Percentiles rank a stretch among this genome's conserved stretches.
Evolutionary conservation across 2,329 filamentous ascomycete genomes (phyloP).

Genomic region (Zymoseptoria tritici): DNA sequence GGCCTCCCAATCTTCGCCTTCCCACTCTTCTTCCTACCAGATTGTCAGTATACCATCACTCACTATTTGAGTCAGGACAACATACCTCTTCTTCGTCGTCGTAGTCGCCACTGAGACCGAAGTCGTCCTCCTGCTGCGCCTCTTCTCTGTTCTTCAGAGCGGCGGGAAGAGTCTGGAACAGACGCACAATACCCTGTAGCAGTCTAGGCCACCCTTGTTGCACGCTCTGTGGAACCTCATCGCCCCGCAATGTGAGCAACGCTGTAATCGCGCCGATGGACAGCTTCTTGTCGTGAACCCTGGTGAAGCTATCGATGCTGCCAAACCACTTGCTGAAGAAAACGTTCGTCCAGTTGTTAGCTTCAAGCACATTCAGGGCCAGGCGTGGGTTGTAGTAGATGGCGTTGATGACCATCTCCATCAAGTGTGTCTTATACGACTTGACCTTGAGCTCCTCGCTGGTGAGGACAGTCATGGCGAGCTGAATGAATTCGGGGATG

Average conservation of each 20-base stretch:
- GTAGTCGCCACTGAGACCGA: constrained; percentile 67
- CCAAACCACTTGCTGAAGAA: constrained; percentile 99
- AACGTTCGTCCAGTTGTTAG: constrained; percentile 91
- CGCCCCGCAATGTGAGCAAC: constrained; percentile 68
- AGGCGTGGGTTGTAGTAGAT: constrained; percentile 94
- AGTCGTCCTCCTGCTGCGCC: constrained; percentile 76
- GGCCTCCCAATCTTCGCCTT: constrained; percentile 61
- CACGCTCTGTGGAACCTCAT: constrained; percentile 83
- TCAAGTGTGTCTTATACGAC: constrained; percentile 88
- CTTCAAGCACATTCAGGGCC: constrained; percentile 78
- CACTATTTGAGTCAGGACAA: not conserved
- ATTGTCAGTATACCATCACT: constrained; percentile 3
- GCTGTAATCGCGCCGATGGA: constrained; percentile 90
- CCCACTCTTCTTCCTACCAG: constrained; percentile 65
- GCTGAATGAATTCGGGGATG: constrained; percentile 77
- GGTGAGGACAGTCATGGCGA: constrained; percentile 77
- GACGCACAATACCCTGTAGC: constrained; percentile 75
- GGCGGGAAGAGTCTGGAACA: constrained; percentile 85
- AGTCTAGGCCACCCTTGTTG: constrained; percentile 92
- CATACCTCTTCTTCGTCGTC: constrained; percentile 58
- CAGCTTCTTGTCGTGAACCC: constrained; percentile 97
- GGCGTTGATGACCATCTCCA: constrained; percentile 98
- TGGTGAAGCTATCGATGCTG: constrained; percentile 84
- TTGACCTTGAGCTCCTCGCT: constrained; percentile 76
- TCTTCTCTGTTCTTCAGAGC: constrained; percentile 90